Base-by-base conservation (phyloP, 805 yeast genomes). In the Suhomyces pyralidae region DNA sequence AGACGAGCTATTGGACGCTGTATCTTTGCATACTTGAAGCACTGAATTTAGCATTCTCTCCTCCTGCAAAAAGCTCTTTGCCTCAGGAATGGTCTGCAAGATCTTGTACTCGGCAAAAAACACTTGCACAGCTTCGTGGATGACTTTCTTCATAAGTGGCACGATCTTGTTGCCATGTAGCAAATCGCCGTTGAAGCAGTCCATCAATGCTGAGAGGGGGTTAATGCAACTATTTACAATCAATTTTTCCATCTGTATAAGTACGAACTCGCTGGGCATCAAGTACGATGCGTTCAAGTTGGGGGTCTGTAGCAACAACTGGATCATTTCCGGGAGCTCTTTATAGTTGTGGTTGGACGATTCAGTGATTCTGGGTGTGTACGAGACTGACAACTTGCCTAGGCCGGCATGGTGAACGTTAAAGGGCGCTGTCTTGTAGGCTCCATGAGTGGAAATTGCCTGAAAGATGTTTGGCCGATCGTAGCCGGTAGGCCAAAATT, bases 401-500 rank as follows among this genome's bases (percentile, higher is more conserved):
- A 66, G 64, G 0, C 94, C 96, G n/a, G 88, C 92, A 68, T 87
- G 96, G 43, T 70, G 69, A 12, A 71, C 63, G 3, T 58, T 58
- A 28, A 55, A 61, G 1, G 70, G 66, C 0, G 62, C 52, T 5
- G 69, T 55, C 58, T 82, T 81, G 68, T 80, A 86, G 0, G 86
- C 89, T 10, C 97, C 98, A 66, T 93, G 97, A 3, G 88, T 81
- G 44, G 87, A 86, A 22, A 92, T 84, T 50, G 92, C 97, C 62
- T 84, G 88, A 61, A 77, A 82, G 5, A 90, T 54, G 14, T 72
- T 74, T 0, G 97, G 97, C 50, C 82, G 65, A 0, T 56, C 59
- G 1, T 55, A 49, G 1, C 45, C 43, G 2, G 68, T 61, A 3
- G 82, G 82, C 91, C 93, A 88, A 7, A 82, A 67, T 20, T 69